A percentile compares a stretch with the other conserved stretches of the same genome.
Evolutionary conservation across 768 basidiomycete genomes (phyloP).

Genomic region (Asterophora lycoperdoides): DNA sequence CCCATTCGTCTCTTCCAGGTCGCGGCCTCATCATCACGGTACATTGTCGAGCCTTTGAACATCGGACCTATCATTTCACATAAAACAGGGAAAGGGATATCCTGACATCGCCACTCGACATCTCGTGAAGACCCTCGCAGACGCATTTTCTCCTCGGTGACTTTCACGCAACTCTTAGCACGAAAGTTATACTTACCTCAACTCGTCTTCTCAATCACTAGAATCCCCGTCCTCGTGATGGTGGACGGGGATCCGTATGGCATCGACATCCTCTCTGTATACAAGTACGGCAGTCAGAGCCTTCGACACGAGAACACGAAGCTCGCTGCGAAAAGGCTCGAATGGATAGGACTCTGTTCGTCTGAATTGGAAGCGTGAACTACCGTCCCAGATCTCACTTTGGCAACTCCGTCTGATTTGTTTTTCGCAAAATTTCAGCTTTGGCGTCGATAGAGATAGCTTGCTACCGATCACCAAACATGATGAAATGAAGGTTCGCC

Average conservation of each 20-base stretch:
- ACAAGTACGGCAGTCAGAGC: constrained; percentile 71
- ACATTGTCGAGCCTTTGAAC: constrained; percentile 4
- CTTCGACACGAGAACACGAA: constrained; percentile 68
- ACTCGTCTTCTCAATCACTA: constrained; percentile 25
- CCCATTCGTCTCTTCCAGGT: constrained; percentile 47
- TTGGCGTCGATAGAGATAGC: constrained; percentile 53
- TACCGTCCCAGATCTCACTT: neutral
- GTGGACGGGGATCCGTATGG: constrained; percentile 94
- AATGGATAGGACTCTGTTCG: constrained; percentile 77
- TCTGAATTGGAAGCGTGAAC: constrained; percentile 64
- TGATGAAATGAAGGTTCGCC: constrained; percentile 71
- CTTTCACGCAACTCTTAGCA: neutral
- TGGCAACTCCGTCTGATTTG: neutral
- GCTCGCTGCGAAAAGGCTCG: constrained; percentile 62
- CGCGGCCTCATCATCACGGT: constrained; percentile 80
- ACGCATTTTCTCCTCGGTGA: constrained; percentile 59
- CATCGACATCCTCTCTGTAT: constrained; percentile 86
- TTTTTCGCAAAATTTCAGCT: constrained; percentile 32
- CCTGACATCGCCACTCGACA: constrained; percentile 91
- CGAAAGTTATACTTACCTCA: neutral
- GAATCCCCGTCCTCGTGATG: constrained; percentile 72
- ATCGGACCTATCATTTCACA: neutral
- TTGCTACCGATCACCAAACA: constrained; percentile 65
- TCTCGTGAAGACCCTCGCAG: constrained; percentile 68
- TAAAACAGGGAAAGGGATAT: constrained; percentile 89